These are phyloP conservation scores for Fusarium odoratissimum DNA, from an alignment of 2,329 filamentous ascomycete genomes.

Conservation along the genomic window DNA sequence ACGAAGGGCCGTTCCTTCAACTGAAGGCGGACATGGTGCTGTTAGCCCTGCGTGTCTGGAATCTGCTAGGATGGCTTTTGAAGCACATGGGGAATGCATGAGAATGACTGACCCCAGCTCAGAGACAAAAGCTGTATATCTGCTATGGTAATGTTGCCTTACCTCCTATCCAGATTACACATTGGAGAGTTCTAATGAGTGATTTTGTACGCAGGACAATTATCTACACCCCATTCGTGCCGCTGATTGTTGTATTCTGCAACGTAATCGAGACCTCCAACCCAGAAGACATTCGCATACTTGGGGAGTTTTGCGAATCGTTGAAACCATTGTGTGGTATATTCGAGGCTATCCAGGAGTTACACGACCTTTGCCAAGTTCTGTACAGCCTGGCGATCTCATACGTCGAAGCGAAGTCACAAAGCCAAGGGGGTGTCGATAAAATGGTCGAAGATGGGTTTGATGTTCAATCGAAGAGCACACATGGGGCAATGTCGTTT, in stretches of 20 bases:
- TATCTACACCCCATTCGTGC: neutral
- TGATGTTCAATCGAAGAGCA: neutral
- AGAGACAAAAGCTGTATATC: neutral
- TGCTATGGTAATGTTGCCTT: neutral
- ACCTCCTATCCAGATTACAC: neutral
- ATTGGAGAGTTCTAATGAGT: neutral
- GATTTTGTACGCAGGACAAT: neutral
- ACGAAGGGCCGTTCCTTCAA: rapidly evolving
- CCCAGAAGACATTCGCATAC: neutral
- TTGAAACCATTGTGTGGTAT: neutral
- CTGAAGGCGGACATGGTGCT: neutral
- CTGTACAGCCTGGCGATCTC: neutral
- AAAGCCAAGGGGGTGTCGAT: neutral
- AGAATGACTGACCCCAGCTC: neutral
- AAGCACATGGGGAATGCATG: neutral
- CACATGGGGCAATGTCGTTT: neutral
- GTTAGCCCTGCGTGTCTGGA: neutral
- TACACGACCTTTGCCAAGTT: neutral
- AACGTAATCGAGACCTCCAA: neutral
- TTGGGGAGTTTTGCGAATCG: neutral
- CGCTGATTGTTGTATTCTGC: neutral
- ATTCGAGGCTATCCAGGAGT: neutral
- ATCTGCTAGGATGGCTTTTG: neutral
- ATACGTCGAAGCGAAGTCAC: neutral
- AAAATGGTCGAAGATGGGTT: neutral